phyloP scores from a whole-genome alignment of 371 early-diverging fungal species.

The Rhizopus microsporus region DNA sequence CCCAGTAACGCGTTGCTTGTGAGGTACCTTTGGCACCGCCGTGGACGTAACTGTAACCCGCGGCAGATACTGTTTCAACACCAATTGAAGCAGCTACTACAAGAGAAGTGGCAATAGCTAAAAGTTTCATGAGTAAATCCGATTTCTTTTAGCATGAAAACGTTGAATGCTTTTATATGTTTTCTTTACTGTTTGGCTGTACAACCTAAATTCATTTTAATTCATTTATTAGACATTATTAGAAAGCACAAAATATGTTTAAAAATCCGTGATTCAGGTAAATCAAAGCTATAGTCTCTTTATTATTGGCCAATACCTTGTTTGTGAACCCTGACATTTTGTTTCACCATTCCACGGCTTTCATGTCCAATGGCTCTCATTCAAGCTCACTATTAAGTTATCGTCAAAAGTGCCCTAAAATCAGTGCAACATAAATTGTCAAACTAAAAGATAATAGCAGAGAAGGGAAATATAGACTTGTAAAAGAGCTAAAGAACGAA shows the following conservation, averaged over 20 bases:
- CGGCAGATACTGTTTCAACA: slow-evolving; percentile 1
- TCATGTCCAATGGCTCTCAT: too few relatives aligned
- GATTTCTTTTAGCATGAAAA: neutral
- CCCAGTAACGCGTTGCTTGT: slow-evolving; percentile 46
- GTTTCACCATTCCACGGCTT: too few relatives aligned
- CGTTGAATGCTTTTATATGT: neutral
- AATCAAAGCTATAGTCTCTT: too few relatives aligned
- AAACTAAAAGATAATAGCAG: neutral
- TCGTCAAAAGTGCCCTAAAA: too few relatives aligned
- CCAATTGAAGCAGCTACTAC: neutral
- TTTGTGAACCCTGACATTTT: too few relatives aligned
- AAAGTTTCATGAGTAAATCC: neutral
- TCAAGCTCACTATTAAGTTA: too few relatives aligned
- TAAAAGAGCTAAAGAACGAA: neutral
- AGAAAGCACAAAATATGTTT: too few relatives aligned
- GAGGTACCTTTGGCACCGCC: slow-evolving; percentile 33
- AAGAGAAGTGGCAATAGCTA: neutral
- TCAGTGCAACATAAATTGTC: too few relatives aligned
- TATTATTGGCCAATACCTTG: too few relatives aligned
- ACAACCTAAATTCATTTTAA: neutral
- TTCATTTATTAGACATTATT: too few relatives aligned
- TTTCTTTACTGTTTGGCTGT: neutral
- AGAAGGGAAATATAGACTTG: neutral
- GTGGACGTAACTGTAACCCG: slow-evolving; percentile 11
- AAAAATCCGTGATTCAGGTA: too few relatives aligned